phyloP scores from a whole-genome alignment of 768 basidiomycete genomes.

The Phlegmacium glaucopus region DNA sequence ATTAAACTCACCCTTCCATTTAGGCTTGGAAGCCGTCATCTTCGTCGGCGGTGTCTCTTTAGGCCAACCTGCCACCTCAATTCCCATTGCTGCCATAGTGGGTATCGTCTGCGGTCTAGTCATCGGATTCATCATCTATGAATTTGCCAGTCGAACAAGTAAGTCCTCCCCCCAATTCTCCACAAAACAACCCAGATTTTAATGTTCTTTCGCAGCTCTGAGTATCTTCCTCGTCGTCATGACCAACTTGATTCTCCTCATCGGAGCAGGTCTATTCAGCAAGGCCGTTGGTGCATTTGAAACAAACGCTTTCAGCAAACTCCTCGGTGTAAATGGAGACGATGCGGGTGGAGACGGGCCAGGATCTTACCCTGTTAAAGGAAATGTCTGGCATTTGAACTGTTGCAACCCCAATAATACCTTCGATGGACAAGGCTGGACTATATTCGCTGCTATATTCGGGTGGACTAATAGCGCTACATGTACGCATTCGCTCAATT shows the following conservation, averaged over 20 bases:
- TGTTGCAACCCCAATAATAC: constrained; percentile 71
- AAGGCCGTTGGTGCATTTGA: constrained; percentile 75
- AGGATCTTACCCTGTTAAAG: constrained; percentile 76
- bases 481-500: constrained; percentile 33
- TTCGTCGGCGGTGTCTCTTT: constrained; percentile 95
- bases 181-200: not conserved
- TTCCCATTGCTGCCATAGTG: constrained; percentile 87
- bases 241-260: constrained; percentile 88
- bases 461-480: constrained; percentile 89
- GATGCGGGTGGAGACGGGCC: constrained; percentile 72
- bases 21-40: constrained; percentile 84
- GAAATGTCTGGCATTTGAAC: constrained; percentile 85
- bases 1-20: not conserved
- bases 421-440: constrained; percentile 58
- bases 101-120: constrained; percentile 77
- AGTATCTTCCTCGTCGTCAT: constrained; percentile 87
- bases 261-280: constrained; percentile 92
- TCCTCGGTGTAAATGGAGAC: constrained; percentile 74
- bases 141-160: constrained; percentile 74
- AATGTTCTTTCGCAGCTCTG: constrained; percentile 44
- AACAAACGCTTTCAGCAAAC: constrained; percentile 55
- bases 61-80: constrained; percentile 74
- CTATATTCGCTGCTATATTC: constrained; percentile 80
- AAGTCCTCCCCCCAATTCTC: constrained; percentile 23
- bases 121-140: constrained; percentile 75